These are phyloP conservation scores for Leptosphaerulina australis DNA, from an alignment of 2,329 filamentous ascomycete species.

Conservation along the genomic window DNA sequence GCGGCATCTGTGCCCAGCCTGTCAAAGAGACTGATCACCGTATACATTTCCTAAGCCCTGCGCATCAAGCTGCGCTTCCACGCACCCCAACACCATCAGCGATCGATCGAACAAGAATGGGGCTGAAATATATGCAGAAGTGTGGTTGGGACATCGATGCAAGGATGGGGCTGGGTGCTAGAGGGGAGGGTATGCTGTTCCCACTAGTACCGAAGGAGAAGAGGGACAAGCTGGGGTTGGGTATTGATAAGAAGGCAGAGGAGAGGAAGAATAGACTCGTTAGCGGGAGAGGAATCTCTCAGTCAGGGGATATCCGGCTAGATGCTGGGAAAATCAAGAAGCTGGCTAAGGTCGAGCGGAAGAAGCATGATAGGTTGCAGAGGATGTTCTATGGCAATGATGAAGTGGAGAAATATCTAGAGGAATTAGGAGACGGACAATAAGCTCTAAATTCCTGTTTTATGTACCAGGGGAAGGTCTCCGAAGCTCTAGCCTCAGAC, in stretches of 20 bases:
- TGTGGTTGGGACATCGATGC: constrained; percentile 79
- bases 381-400: constrained; percentile 75
- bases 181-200: constrained; percentile 71
- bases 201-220: constrained; percentile 77
- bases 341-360: constrained; percentile 66
- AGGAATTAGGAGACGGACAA: constrained; percentile 38
- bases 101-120: constrained; percentile 72
- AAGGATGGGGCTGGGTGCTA: constrained; percentile 71
- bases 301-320: constrained; percentile 51
- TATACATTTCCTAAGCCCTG: constrained; percentile 64
- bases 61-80: constrained; percentile 71
- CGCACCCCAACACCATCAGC: constrained; percentile 76
- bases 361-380: constrained; percentile 67
- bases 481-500: too few relatives aligned
- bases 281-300: constrained; percentile 38
- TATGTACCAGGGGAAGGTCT: too few relatives aligned
- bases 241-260: constrained; percentile 55
- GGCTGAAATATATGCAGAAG: constrained; percentile 67
- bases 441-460: too few relatives aligned
- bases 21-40: constrained; percentile 35
- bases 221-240: constrained; percentile 75
- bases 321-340: constrained; percentile 74
- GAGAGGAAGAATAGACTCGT: constrained; percentile 44
- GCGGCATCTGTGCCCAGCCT: constrained; percentile 47
- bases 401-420: constrained; percentile 78